These are phyloP conservation scores for Centella asiatica DNA, from an alignment of 129 eudicot species.

Conservation along the genomic window DNA sequence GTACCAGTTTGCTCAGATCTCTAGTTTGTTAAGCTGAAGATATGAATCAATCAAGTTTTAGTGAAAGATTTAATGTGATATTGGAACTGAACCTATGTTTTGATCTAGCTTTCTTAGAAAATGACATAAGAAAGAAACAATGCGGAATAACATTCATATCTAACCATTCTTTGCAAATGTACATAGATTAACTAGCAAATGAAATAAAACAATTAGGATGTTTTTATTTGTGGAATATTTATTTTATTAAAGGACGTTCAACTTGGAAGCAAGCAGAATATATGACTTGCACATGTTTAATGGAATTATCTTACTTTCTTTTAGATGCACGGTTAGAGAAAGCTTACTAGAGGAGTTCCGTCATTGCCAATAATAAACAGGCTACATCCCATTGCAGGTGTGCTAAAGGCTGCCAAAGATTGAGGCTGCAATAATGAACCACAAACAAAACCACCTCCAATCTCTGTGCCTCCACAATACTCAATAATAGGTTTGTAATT, in stretches of 20 bases:
- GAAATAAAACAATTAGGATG: too few species aligned
- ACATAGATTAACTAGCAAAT: too few species aligned
- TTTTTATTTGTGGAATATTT: too few species aligned
- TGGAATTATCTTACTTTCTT: neutral
- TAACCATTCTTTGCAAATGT: too few species aligned
- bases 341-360: conserved; percentile 72
- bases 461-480: conserved; percentile 98
- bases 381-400: conserved; percentile 75
- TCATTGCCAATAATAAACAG: conserved; percentile 61
- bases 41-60: neutral
- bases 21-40: neutral
- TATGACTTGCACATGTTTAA: neutral
- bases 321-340: conserved; percentile 3
- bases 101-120: neutral
- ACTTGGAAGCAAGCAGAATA: neutral
- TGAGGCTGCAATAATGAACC: conserved; percentile 84
- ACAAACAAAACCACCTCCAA: conserved; percentile 85
- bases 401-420: conserved; percentile 80
- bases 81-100: neutral
- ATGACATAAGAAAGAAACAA: neutral
- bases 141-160: too few species aligned
- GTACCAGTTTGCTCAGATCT: neutral
- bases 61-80: neutral
- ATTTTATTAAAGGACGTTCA: too few species aligned
- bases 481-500: conserved; percentile 83